Conservation (phyloP, 1,139 yeast species). For the Sugiyamaella neomexicana region DNA sequence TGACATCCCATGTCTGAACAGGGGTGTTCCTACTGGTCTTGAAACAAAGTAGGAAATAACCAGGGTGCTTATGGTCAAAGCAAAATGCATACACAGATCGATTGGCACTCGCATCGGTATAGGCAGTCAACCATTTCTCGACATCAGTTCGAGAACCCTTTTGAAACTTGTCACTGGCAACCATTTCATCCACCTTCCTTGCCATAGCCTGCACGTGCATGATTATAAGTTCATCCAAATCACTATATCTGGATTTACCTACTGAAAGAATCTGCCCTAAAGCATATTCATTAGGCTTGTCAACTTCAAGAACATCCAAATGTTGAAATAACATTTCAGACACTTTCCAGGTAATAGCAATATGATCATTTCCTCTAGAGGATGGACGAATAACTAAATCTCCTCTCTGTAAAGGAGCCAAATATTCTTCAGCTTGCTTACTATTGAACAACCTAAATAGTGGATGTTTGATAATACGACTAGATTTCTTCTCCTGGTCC, state of each 20-base stretch:
- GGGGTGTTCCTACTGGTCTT: constrained; percentile 73
- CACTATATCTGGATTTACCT: constrained; percentile 69
- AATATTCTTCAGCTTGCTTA: constrained; percentile 87
- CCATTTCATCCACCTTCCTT: constrained; percentile 80
- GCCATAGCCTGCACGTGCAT: constrained; percentile 86
- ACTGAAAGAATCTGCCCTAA: constrained; percentile 65
- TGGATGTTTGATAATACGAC: constrained; percentile 88
- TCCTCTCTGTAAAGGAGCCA: constrained; percentile 88
- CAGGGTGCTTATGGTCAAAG: constrained; percentile 87
- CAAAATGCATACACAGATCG: constrained; percentile 91
- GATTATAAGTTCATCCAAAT: constrained; percentile 89
- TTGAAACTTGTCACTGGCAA: constrained; percentile 83
- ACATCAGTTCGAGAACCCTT: constrained; percentile 79
- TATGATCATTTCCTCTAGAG: constrained; percentile 80
- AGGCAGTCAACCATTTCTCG: constrained; percentile 82
- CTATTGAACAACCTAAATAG: constrained; percentile 80
- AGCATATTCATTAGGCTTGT: constrained; percentile 60
- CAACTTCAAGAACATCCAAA: constrained; percentile 76
- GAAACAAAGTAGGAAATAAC: constrained; percentile 84
- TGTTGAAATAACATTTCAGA: constrained; percentile 91
- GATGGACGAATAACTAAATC: constrained; percentile 95
- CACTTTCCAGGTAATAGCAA: constrained; percentile 96
- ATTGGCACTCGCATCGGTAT: constrained; percentile 87
- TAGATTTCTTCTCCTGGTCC: constrained; percentile 54
- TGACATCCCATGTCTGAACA: constrained; percentile 85